Percentiles rank a stretch among this genome's conserved stretches.
phyloP scores from a whole-genome alignment of 1,139 yeast genomes.

The Magnusiomyces fungicola region DNA sequence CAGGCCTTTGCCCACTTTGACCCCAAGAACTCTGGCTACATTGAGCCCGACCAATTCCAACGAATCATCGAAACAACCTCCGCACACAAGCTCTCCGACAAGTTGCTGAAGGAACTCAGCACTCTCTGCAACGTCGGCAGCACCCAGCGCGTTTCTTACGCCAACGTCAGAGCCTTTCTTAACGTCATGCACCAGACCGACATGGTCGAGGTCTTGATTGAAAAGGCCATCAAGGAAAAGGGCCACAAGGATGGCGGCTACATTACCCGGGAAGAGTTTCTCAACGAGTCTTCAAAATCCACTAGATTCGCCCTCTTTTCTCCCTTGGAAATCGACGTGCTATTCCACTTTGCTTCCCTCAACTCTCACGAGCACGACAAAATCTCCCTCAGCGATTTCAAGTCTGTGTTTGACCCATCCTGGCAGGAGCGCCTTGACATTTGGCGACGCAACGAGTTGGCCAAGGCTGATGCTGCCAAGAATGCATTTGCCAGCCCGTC shows the following conservation, averaged over 20 bases:
- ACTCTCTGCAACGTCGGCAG: constrained; percentile 34
- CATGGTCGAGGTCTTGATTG: constrained; percentile 36
- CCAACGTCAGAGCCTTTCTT: constrained; percentile 40
- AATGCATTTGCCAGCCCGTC: constrained; percentile 35
- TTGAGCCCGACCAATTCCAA: constrained; percentile 37
- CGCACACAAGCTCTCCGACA: constrained; percentile 38
- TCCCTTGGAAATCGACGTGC: constrained; percentile 39
- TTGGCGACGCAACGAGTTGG: constrained; percentile 29
- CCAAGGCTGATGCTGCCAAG: constrained; percentile 37
- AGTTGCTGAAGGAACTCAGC: constrained; percentile 33
- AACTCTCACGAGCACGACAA: constrained; percentile 26
- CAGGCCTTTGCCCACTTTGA: constrained; percentile 39
- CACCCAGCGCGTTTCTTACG: constrained; percentile 35
- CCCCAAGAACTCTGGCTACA: constrained; percentile 34
- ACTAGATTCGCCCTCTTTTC: constrained; percentile 38
- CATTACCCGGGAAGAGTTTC: constrained; percentile 35
- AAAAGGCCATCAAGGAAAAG: constrained; percentile 27
- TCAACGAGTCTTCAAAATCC: constrained; percentile 36
- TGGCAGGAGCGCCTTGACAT: constrained; percentile 37
- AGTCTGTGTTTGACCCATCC: constrained; percentile 38
- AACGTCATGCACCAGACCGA: constrained; percentile 39
- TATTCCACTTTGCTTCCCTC: constrained; percentile 38
- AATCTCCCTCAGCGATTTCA: constrained; percentile 35
- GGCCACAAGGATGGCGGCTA: constrained; percentile 31
- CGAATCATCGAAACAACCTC: constrained; percentile 34